phyloP scores from a whole-genome alignment of 2,329 filamentous ascomycete genomes.

The Exophiala aquamarina region DNA sequence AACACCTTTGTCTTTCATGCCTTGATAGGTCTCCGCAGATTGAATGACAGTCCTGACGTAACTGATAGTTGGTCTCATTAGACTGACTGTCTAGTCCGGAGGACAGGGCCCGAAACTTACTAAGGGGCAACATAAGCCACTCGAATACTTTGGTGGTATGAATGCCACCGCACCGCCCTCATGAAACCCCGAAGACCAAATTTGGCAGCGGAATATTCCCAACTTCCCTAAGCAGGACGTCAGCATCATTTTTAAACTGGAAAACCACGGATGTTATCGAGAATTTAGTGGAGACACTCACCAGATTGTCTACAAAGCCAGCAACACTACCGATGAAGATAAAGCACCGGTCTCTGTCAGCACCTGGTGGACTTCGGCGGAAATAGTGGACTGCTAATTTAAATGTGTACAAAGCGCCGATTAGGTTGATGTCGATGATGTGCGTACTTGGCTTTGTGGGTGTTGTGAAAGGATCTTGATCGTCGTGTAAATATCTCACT shows the following conservation, averaged over 20 bases:
- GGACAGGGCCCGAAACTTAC: too few relatives aligned
- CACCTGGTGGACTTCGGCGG: slow-evolving; percentile 21
- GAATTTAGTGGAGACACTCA: neutral
- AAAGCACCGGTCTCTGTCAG: slow-evolving; percentile 13
- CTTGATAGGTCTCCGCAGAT: slow-evolving; percentile 34
- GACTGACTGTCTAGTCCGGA: too few relatives aligned
- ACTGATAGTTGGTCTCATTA: neutral
- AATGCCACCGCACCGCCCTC: slow-evolving; percentile 9
- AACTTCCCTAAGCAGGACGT: slow-evolving; percentile 5
- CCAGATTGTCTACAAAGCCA: slow-evolving; percentile 10
- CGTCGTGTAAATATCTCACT: slow-evolving; percentile 41
- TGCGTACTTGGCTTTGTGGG: slow-evolving; percentile 18
- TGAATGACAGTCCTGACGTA: slow-evolving; percentile 10
- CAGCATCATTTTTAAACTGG: neutral
- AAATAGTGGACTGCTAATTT: slow-evolving; percentile 52
- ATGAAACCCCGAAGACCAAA: slow-evolving; percentile 14
- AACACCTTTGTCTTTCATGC: slow-evolving; percentile 40
- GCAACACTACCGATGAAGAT: slow-evolving; percentile 16
- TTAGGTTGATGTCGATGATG: slow-evolving; percentile 25
- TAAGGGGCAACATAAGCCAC: slow-evolving; percentile 12
- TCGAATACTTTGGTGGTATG: slow-evolving; percentile 10
- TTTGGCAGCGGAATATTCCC: slow-evolving; percentile 11
- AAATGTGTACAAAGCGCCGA: slow-evolving; percentile 42
- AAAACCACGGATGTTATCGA: too few relatives aligned
- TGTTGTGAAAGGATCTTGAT: slow-evolving; percentile 44